Conservation (phyloP, 108 stramenopile species). For the Skeletonema costatum region DNA sequence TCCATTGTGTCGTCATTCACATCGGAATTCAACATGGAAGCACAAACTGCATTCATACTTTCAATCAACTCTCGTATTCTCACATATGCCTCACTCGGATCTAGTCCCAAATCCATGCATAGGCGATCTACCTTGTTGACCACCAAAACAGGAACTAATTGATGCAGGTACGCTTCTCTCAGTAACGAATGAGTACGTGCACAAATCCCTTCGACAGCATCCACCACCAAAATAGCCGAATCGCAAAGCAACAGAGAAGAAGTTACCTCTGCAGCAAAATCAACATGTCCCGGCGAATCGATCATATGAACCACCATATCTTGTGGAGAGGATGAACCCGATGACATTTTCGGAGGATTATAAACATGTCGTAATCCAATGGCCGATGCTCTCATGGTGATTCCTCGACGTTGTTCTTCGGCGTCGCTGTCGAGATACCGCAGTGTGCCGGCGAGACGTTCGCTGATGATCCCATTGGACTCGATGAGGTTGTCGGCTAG, state of each 20-base stretch:
- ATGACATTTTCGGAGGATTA: slow-evolving; percentile 15
- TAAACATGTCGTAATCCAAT: slow-evolving; percentile 84
- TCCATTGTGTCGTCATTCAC: slow-evolving; percentile 50
- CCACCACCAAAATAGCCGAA: slow-evolving; percentile 93
- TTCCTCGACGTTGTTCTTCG: slow-evolving; percentile 97
- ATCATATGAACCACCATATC: slow-evolving; percentile 90
- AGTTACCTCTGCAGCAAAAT: slow-evolving; percentile 95
- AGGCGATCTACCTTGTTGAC: slow-evolving; percentile 95
- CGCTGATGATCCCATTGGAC: slow-evolving; percentile 85
- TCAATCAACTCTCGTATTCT: slow-evolving; percentile 90
- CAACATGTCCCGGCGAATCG: slow-evolving; percentile 98
- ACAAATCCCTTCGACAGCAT: slow-evolving; percentile 96
- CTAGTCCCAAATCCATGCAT: slow-evolving; percentile 74
- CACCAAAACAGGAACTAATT: slow-evolving; percentile 90
- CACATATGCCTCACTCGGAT: slow-evolving; percentile 88
- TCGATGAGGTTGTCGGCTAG: slow-evolving; percentile 94
- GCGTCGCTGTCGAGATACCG: slow-evolving; percentile 85
- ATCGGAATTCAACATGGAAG: slow-evolving; percentile 63
- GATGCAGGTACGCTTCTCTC: slow-evolving; percentile 89
- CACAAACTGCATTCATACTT: slow-evolving; percentile 91
- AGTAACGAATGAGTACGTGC: slow-evolving; percentile 96
- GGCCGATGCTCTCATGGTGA: slow-evolving; percentile 95
- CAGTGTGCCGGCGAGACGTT: slow-evolving; percentile 84
- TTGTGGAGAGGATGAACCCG: slow-evolving; percentile 2
- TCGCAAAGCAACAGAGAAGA: slow-evolving; percentile 94